A percentile compares a stretch with the other conserved stretches of the same genome.
These are phyloP conservation scores for Psilocybe subaeruginosa DNA, from an alignment of 768 basidiomycete species.

Conservation along the genomic window DNA sequence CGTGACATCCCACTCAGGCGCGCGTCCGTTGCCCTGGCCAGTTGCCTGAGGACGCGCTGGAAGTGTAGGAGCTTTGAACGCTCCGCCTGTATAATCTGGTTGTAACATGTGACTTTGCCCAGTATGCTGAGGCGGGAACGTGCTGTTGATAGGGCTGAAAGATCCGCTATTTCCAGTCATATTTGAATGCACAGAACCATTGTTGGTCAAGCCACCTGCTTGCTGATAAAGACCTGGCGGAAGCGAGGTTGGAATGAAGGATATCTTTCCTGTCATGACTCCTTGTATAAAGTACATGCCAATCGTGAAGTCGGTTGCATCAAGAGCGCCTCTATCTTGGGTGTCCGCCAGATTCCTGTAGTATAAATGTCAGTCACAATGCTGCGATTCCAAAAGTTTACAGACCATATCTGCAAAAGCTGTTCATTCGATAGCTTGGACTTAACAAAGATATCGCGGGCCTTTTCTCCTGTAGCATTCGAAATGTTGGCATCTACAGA, in stretches of 20 bases:
- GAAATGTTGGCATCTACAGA: background rate
- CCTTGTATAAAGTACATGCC: slow-evolving; percentile 97
- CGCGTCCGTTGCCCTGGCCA: slow-evolving; percentile 28
- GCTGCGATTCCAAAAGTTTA: slow-evolving; percentile 1
- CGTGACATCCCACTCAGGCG: slow-evolving; percentile 77
- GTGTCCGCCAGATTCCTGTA: slow-evolving; percentile 93
- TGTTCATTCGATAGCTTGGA: slow-evolving; percentile 86
- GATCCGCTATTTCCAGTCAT: slow-evolving; percentile 64
- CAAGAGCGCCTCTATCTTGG: slow-evolving; percentile 86
- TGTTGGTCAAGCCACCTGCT: slow-evolving; percentile 50
- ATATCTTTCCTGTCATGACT: slow-evolving; percentile 79
- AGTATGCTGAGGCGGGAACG: slow-evolving; percentile 65
- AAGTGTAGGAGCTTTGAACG: slow-evolving; percentile 34
- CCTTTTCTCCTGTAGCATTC: slow-evolving; percentile 72
- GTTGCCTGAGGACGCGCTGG: slow-evolving; percentile 41
- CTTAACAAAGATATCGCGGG: slow-evolving; percentile 88
- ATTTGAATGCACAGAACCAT: slow-evolving; percentile 48
- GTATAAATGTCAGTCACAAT: slow-evolving; percentile 8
- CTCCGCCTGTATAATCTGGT: slow-evolving; percentile 48
- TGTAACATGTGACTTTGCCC: slow-evolving; percentile 57
- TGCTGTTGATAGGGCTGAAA: slow-evolving; percentile 55
- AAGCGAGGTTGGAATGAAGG: slow-evolving; percentile 70
- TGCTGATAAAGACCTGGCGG: slow-evolving; percentile 88
- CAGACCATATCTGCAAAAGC: slow-evolving; percentile 91
- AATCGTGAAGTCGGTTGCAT: slow-evolving; percentile 89